Evolutionary conservation across 2,329 filamentous ascomycete genomes (phyloP).

Genomic region (Arthrinium puccinioides): DNA sequence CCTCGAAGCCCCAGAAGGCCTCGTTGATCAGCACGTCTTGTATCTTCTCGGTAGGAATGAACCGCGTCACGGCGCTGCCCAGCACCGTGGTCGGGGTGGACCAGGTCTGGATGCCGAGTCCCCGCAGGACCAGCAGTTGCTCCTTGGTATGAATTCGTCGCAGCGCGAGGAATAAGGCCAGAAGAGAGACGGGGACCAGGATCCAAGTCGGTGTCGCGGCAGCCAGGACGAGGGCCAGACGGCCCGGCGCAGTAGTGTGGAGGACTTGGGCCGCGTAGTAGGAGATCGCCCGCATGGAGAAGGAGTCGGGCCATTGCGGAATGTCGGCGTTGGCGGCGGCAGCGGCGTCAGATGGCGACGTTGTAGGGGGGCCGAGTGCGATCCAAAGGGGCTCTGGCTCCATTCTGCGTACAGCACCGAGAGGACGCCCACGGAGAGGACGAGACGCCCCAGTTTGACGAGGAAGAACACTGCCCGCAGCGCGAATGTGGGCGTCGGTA

Average conservation of each 20-base stretch:
- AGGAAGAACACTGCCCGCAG: slow-evolving; percentile 37
- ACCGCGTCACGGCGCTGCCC: slow-evolving; percentile 36
- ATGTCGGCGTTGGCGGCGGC: not conserved
- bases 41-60: slow-evolving; percentile 86
- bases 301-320: slow-evolving; percentile 5
- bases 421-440: slow-evolving; percentile 32
- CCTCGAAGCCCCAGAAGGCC: slow-evolving; percentile 87
- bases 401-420: slow-evolving; percentile 45
- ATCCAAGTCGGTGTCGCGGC: slow-evolving; percentile 28
- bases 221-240: slow-evolving; percentile 23
- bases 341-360: not conserved
- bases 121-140: slow-evolving; percentile 79
- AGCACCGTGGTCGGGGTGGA: slow-evolving; percentile 54
- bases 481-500: slow-evolving; percentile 44
- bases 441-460: slow-evolving; percentile 35
- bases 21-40: slow-evolving; percentile 93
- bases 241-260: slow-evolving; percentile 20
- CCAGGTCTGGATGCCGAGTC: slow-evolving; percentile 84
- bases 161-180: slow-evolving; percentile 35
- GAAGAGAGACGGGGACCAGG: slow-evolving; percentile 28
- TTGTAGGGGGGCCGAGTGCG: not conserved
- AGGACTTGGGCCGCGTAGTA: slow-evolving; percentile 13
- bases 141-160: slow-evolving; percentile 57
- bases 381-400: slow-evolving; percentile 10
- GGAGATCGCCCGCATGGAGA: slow-evolving; percentile 11